Percentiles rank a stretch among this genome's conserved stretches.
These are phyloP conservation scores for Verticillium nonalfalfae DNA, from an alignment of 2,329 filamentous ascomycete species.

Conservation along the genomic window DNA sequence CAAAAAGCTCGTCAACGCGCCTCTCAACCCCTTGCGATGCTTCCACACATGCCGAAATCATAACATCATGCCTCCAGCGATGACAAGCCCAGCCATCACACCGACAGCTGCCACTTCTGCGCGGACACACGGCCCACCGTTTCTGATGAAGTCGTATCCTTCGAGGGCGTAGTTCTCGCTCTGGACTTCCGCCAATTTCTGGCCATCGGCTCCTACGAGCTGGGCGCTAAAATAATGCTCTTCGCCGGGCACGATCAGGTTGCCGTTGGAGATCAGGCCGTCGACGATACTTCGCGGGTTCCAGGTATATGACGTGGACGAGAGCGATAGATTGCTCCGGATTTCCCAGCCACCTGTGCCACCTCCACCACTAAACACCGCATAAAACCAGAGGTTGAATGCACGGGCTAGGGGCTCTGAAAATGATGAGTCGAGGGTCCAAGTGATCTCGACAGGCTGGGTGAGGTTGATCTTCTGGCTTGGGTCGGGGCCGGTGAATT, in stretches of 20 bases:
- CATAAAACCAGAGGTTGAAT: neutral
- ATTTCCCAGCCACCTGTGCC: neutral
- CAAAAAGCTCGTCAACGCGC: too few species aligned
- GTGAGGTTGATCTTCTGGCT: neutral
- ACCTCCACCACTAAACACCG: neutral
- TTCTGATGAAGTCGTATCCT: neutral
- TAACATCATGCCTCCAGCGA: neutral
- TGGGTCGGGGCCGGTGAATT: neutral
- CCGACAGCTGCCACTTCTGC: neutral
- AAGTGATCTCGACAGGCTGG: neutral
- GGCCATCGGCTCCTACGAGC: neutral
- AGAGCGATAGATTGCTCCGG: neutral
- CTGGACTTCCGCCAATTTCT: neutral
- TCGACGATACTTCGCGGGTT: neutral
- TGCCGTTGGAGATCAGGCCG: neutral
- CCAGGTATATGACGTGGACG: neutral
- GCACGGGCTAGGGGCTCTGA: neutral
- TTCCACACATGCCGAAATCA: neutral
- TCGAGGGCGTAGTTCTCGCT: neutral
- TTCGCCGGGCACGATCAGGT: neutral
- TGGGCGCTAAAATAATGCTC: neutral
- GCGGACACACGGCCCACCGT: neutral
- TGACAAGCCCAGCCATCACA: neutral
- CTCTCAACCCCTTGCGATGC: too few species aligned
- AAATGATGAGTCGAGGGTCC: neutral